Conservation (phyloP, 164 flowering plant genomes). For the Amborella trichopoda region DNA sequence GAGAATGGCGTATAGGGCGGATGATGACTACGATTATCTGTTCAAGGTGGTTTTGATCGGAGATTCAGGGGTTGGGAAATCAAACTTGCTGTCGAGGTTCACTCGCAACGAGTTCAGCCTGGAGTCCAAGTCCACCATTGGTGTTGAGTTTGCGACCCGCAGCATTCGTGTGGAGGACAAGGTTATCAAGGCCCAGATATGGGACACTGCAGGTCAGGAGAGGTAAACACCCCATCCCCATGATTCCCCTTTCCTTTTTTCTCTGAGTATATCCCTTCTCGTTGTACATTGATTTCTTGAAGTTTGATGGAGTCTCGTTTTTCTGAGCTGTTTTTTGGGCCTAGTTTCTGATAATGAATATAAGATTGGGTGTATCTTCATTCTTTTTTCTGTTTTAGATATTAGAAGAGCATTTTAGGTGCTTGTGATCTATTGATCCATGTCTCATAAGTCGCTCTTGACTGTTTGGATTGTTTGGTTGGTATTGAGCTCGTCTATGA, state of each 20-base stretch:
- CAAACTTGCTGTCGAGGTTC: conserved; percentile 46
- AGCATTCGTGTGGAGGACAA: conserved; percentile 57
- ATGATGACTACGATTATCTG: conserved; percentile 68
- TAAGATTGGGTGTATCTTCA: too few relatives aligned
- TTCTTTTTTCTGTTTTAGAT: too few relatives aligned
- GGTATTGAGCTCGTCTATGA: too few relatives aligned
- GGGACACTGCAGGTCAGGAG: conserved; percentile 75
- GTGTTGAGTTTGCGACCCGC: conserved; percentile 69
- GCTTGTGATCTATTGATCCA: too few relatives aligned
- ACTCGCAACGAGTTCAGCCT: conserved; percentile 56
- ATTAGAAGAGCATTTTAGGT: too few relatives aligned
- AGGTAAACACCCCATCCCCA: conserved; percentile 18
- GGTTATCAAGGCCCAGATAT: conserved; percentile 69
- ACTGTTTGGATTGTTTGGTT: too few relatives aligned
- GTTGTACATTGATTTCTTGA: too few relatives aligned
- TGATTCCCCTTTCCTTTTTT: not conserved
- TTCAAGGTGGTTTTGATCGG: conserved; percentile 71
- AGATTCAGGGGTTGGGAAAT: conserved; percentile 62
- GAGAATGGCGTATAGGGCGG: conserved; percentile 40
- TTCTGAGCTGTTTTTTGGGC: too few relatives aligned
- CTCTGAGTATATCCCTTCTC: too few relatives aligned
- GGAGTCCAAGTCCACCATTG: conserved; percentile 65
- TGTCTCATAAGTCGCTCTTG: too few relatives aligned
- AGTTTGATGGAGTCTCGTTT: too few relatives aligned
- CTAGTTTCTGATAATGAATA: too few relatives aligned